phyloP scores from a whole-genome alignment of 768 basidiomycete species.

The Suillus brevipes region DNA sequence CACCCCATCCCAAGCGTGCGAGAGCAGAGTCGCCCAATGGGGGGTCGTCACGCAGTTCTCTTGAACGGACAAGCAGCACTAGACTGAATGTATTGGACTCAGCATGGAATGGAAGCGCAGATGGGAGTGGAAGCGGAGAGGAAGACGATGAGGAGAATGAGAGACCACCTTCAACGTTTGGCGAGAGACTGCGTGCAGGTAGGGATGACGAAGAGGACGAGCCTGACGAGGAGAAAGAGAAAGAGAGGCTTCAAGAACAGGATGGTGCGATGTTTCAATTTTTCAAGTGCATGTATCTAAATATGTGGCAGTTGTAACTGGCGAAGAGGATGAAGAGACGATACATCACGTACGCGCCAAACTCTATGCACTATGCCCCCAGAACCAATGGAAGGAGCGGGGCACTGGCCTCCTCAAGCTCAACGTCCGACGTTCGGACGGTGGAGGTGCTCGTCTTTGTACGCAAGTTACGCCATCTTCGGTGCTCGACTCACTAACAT shows the following conservation, averaged over 20 bases:
- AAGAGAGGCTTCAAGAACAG: constrained; percentile 58
- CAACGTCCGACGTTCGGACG: constrained; percentile 65
- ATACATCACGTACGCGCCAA: constrained; percentile 78
- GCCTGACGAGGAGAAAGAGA: constrained; percentile 45
- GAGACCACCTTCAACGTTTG: constrained; percentile 47
- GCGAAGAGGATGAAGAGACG: constrained; percentile 82
- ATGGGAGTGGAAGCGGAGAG: constrained; percentile 38
- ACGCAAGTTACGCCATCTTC: constrained; percentile 22
- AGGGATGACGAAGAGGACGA: constrained; percentile 59
- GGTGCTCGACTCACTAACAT: constrained; percentile 12
- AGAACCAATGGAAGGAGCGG: constrained; percentile 75
- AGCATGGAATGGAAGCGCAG: constrained; percentile 43
- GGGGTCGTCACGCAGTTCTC: constrained; percentile 43
- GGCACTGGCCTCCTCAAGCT: constrained; percentile 71
- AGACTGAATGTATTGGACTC: constrained; percentile 31
- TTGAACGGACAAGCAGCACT: constrained; percentile 38
- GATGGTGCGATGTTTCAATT: constrained; percentile 48
- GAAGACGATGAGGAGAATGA: constrained; percentile 40
- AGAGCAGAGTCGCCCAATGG: constrained; percentile 51
- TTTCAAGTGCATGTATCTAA: not conserved
- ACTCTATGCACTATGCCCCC: constrained; percentile 56
- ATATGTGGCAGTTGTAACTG: constrained; percentile 56
- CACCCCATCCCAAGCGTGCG: constrained; percentile 53
- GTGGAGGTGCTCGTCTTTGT: constrained; percentile 70
- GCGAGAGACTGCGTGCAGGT: constrained; percentile 64